Conservation (phyloP, 78 protist genomes). For the Bodo saltans region DNA sequence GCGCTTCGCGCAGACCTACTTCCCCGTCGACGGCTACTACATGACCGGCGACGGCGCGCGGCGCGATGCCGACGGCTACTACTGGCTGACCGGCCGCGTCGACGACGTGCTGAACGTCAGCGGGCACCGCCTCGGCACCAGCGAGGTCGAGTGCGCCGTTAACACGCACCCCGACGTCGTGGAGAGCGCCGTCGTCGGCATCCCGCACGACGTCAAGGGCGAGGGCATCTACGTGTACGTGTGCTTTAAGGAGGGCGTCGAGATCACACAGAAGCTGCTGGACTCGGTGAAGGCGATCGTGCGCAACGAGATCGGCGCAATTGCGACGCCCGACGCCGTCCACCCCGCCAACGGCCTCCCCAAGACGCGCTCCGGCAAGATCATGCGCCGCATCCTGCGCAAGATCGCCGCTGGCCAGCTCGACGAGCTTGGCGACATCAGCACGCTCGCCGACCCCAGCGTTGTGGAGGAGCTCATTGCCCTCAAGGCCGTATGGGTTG, state of each 20-base stretch:
- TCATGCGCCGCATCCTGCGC: constrained; percentile 81
- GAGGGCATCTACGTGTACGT: constrained; percentile 66
- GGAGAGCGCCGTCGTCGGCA: constrained; percentile 84
- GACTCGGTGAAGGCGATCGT: constrained; percentile 56
- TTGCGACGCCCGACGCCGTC: constrained; percentile 61
- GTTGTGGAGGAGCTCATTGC: constrained; percentile 41
- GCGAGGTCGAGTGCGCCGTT: constrained; percentile 83
- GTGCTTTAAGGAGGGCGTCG: constrained; percentile 52
- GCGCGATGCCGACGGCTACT: constrained; percentile 81
- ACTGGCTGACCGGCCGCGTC: constrained; percentile 85
- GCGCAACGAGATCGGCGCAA: constrained; percentile 53
- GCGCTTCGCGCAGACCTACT: constrained; percentile 61
- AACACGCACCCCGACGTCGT: constrained; percentile 49
- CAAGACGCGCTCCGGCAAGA: constrained; percentile 81
- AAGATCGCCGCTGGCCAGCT: constrained; percentile 66
- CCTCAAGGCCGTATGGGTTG: too few species aligned
- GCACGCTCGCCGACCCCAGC: constrained; percentile 75
- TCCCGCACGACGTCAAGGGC: constrained; percentile 87
- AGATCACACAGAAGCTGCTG: constrained; percentile 36
- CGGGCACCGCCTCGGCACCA: constrained; percentile 94
- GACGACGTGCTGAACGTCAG: constrained; percentile 83
- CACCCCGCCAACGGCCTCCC: constrained; percentile 49
- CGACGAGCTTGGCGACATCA: constrained; percentile 56
- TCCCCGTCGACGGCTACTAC: constrained; percentile 73
- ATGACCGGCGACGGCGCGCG: constrained; percentile 84